Evolutionary conservation across 306 rosid genomes (phyloP), one percentile per base, ranked within the genome.

Genomic region (Senna siamea): DNA sequence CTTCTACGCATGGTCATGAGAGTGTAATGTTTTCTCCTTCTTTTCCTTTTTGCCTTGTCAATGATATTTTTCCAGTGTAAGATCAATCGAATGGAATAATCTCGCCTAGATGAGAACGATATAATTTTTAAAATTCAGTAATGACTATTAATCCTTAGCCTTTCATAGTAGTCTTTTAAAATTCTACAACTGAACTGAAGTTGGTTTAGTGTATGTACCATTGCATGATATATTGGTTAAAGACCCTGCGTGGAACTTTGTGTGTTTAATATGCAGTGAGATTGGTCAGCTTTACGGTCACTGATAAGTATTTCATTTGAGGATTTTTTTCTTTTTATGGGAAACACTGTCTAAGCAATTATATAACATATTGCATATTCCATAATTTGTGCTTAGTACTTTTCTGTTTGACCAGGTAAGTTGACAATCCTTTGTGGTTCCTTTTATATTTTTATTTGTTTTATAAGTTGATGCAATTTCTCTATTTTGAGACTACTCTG

Each of bases 401-500:
- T 30, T 59, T 23, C 6, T 26, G 30, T 43, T 22, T 22, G 20
- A 28, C 9, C 38, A 1, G 9, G 30, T 34, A n/a, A 26, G 35
- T 17, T 15, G 5, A 59, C 15, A 5, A 7, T 72, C 28, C 9
- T 37, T 54, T 38, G 68, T 62, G n/a, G 10, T 62, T 62, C 18
- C 48, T 17, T 18, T 12, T 18, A 38, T 38, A 15, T 9, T 5
- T 41, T 18, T 59, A 15, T 17, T 12, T 76, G n/a, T 18, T 13
- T 50, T 43, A 32, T 10, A 5, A n/a, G 6, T 77, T 13, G 22
- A 34, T 32, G 66, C 47, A 43, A 40, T 54, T 69, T 30, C 55
- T 64, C 40, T 66, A 47, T 71, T 81, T 60, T 69, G 46, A 79
- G 41, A n/a, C 18, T 46, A 22, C 43, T 41, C 0, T 73, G 60